phyloP scores from a whole-genome alignment of 2,329 filamentous ascomycete species.

The Zasmidium cellare region DNA sequence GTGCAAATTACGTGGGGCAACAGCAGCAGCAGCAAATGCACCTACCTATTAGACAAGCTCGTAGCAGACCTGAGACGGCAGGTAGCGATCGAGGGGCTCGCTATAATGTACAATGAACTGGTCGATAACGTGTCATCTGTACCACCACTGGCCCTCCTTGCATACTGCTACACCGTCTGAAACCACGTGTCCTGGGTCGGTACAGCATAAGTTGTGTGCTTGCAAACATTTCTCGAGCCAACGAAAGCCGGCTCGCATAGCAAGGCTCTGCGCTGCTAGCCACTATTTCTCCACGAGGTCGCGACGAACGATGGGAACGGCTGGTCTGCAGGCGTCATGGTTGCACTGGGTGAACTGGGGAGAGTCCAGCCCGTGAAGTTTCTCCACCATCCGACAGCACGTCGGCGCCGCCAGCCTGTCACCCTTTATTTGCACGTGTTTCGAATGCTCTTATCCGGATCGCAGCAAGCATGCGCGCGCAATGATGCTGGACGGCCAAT shows the following conservation, averaged over 20 bases:
- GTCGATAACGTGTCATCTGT: not conserved
- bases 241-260: too few species aligned
- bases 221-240: too few species aligned
- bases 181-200: not conserved
- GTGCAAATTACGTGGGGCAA: constrained; percentile 32
- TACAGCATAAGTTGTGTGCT: too few species aligned
- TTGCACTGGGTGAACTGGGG: not conserved
- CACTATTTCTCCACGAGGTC: too few species aligned
- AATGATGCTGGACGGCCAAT: not conserved
- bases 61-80: constrained; percentile 29
- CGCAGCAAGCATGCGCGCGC: not conserved
- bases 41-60: constrained; percentile 48
- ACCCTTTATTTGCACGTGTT: constrained; percentile 3
- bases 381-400: not conserved
- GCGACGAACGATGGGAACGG: too few species aligned
- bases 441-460: constrained; percentile 1
- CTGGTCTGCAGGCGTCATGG: not conserved
- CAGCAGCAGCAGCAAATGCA: constrained; percentile 37
- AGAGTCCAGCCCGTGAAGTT: too few species aligned
- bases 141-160: constrained; percentile 1
- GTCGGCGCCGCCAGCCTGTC: not conserved
- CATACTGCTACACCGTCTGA: constrained; percentile 4
- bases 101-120: constrained; percentile 25
- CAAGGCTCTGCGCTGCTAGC: too few species aligned
- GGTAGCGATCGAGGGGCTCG: constrained; percentile 29